phyloP scores from a whole-genome alignment of 345 rosid genomes.

The Eucalyptus victrix region DNA sequence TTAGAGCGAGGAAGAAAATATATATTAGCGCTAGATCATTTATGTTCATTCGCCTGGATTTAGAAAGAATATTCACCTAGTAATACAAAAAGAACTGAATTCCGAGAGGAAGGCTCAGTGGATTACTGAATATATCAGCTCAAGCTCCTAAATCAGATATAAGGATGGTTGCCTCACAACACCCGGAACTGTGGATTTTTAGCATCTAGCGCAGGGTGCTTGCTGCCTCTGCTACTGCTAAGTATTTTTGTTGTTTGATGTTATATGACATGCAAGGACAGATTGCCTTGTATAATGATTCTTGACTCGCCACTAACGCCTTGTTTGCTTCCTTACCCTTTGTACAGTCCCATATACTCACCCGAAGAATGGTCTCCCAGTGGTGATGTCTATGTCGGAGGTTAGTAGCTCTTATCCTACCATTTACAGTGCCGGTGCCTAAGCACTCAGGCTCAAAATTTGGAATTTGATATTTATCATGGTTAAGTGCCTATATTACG shows the following conservation, averaged over 20 bases:
- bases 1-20: background rate
- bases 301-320: background rate
- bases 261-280: background rate
- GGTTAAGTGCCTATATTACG: background rate
- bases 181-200: background rate
- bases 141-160: background rate
- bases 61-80: background rate
- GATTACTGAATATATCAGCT: background rate
- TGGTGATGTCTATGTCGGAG: constrained; percentile 83
- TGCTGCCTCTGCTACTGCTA: background rate
- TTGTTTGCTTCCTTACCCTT: background rate
- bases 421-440: background rate
- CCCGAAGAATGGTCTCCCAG: constrained; percentile 53
- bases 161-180: background rate
- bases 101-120: background rate
- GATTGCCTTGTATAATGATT: background rate
- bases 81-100: background rate
- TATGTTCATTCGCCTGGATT: background rate
- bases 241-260: background rate
- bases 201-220: background rate
- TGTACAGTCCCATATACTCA: constrained; percentile 62
- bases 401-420: constrained; percentile 7
- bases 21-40: background rate
- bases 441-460: background rate
- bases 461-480: background rate